These are phyloP conservation scores for Annulohypoxylon bovei DNA, from an alignment of 495 filamentous ascomycete genomes.

Conservation along the genomic window DNA sequence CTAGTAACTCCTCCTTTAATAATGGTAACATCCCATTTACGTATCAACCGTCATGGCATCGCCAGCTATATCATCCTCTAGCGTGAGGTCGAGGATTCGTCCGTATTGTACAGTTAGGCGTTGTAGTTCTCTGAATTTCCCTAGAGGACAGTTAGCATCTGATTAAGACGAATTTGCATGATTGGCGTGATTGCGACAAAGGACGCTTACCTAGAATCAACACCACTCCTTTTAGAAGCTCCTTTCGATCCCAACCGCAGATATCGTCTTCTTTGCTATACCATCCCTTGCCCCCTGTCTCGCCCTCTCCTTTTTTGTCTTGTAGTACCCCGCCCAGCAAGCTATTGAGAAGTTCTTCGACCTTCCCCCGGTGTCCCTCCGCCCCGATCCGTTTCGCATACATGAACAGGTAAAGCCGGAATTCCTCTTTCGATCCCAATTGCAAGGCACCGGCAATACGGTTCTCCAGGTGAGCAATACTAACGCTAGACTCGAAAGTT, in stretches of 20 bases:
- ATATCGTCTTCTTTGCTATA: conserved; percentile 71
- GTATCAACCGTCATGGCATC: conserved; percentile 45
- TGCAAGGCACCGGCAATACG: conserved; percentile 88
- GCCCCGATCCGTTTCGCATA: conserved; percentile 95
- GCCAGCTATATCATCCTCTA: conserved; percentile 57
- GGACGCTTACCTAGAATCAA: conserved; percentile 83
- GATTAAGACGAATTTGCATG: background rate
- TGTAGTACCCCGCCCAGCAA: conserved; percentile 77
- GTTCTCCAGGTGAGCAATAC: conserved; percentile 95
- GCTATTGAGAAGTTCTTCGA: conserved; percentile 87
- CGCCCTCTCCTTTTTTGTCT: conserved; percentile 60
- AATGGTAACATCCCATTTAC: conserved; percentile 18
- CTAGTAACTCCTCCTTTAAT: conserved; percentile 19
- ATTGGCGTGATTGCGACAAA: conserved; percentile 17
- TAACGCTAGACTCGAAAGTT: conserved; percentile 87
- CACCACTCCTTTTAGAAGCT: conserved; percentile 87
- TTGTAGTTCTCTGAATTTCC: conserved; percentile 93
- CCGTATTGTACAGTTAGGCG: conserved; percentile 92
- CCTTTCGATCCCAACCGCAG: conserved; percentile 88
- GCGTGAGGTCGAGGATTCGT: conserved; percentile 72
- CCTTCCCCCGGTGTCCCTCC: conserved; percentile 85
- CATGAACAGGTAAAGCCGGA: conserved; percentile 90
- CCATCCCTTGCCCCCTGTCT: conserved; percentile 61
- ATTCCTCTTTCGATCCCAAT: conserved; percentile 88
- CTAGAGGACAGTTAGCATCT: conserved; percentile 61